Base-by-base conservation (phyloP, 305 asterid genomes). In the Fraxinus angustifolia region DNA sequence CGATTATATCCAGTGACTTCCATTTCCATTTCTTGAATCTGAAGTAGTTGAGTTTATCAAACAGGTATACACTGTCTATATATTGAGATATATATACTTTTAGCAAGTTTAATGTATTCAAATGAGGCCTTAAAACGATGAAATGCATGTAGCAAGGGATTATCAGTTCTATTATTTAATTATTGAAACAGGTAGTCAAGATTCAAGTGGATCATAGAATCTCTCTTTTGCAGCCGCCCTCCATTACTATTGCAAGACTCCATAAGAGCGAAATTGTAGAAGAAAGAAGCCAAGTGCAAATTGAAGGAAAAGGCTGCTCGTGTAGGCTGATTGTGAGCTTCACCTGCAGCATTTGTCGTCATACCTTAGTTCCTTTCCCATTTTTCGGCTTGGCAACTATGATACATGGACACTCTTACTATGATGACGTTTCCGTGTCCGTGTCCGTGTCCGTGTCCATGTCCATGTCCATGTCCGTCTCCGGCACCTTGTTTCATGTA, bases 1-100 rank as follows among this genome's bases (percentile, higher is more conserved):
- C 88, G 90, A 65, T 84, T 84, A 4, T 50, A 75, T 7, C 40
- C 70, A 2, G 72, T 36, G 68, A 38, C 34, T 36, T 75, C 85
- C 88, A 86, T 86, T 1, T 7, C 62, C 30, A 6, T 60, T 68
- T 75, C 77, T 31, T 84, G 42, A 30, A 56, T 75, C n/a, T 40
- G 30, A 31, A 31, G 42, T 58, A 16, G 38, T 19, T 21, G 65
- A 53, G 26, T 53, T 53, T 53, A 40, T 10, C 48, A 40, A 40
- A 40, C 14, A 40, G 48, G 48, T 8, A 40, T 40, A 40, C 48
- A 8, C 48, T 40, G 14, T 40, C 19, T 11, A 36, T 36, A 36
- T 36, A 36, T 36, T 40, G 48, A 8, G 48, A 35, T 28, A 45
- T 36, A 19, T 75, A 79, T 67, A 40, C 31, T 80, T 80, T 0